A percentile compares a stretch with the other conserved stretches of the same genome.
Evolutionary conservation across 345 rosid species (phyloP).

Genomic region (Stellera chamaejasme): DNA sequence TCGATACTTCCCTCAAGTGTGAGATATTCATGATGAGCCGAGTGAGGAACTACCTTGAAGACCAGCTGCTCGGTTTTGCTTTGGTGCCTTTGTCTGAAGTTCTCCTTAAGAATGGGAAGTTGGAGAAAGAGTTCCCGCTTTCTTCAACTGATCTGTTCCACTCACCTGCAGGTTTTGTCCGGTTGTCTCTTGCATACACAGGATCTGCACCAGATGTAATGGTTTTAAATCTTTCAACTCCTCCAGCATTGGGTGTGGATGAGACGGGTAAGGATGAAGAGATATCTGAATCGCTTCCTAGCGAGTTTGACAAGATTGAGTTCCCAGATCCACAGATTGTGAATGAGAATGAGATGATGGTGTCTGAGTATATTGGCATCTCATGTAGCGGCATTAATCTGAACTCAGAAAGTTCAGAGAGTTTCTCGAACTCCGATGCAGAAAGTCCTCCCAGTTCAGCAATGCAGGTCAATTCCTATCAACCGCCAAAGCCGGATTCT

Average conservation of each 20-base stretch:
- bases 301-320: constrained; percentile 67
- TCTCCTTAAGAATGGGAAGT: constrained; percentile 46
- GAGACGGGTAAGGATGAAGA: constrained; percentile 32
- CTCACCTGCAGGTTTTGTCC: constrained; percentile 91
- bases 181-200: constrained; percentile 54
- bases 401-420: constrained; percentile 64
- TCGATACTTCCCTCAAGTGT: constrained; percentile 74
- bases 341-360: constrained; percentile 85
- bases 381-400: constrained; percentile 29
- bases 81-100: constrained; percentile 84
- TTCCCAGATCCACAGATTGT: constrained; percentile 86
- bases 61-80: constrained; percentile 80
- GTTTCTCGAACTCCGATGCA: constrained; percentile 51
- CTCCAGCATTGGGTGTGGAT: constrained; percentile 33
- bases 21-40: constrained; percentile 94
- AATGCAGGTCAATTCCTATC: constrained; percentile 36
- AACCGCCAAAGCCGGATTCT: constrained; percentile 53
- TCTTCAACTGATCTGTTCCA: constrained; percentile 88
- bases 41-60: constrained; percentile 88
- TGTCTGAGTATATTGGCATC: constrained; percentile 72
- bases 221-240: constrained; percentile 37
- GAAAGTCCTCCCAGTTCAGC: constrained; percentile 45
- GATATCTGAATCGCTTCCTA: constrained; percentile 35
- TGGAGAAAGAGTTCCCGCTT: constrained; percentile 82
- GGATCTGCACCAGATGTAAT: constrained; percentile 82